Percentiles rank a stretch among this genome's conserved stretches.
Conservation (phyloP, 2,329 filamentous ascomycete genomes). For the Fusarium stilboides region DNA sequence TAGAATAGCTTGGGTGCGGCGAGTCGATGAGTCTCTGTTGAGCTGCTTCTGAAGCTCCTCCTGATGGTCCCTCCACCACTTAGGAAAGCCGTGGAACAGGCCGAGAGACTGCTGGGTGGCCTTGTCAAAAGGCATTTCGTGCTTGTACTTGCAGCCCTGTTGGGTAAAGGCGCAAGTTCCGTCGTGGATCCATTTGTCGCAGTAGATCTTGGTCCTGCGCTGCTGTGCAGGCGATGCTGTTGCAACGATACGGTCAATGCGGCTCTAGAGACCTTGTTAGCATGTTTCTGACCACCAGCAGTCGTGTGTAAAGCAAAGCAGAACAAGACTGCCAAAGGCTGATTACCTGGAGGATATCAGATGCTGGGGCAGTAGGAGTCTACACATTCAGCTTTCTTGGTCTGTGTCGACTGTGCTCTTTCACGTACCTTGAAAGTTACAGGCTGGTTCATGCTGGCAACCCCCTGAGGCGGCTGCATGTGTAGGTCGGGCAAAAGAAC, state of each 20-base stretch:
- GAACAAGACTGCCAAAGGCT: constrained; percentile 3
- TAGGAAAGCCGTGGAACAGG: constrained; percentile 74
- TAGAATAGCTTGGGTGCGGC: constrained; percentile 3
- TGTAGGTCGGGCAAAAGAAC: constrained; percentile 62
- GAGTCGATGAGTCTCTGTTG: constrained; percentile 9
- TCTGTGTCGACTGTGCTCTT: constrained; percentile 9
- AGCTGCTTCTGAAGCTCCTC: constrained; percentile 58
- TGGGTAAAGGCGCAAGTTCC: constrained; percentile 89
- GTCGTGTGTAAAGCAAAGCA: neutral
- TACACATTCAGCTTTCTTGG: constrained; percentile 51
- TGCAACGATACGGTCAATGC: constrained; percentile 55
- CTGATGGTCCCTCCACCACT: constrained; percentile 72
- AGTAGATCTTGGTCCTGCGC: constrained; percentile 78
- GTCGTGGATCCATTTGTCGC: constrained; percentile 90
- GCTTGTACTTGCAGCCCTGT: constrained; percentile 90
- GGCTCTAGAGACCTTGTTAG: constrained; percentile 47
- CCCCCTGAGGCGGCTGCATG: constrained; percentile 56
- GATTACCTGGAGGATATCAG: constrained; percentile 56
- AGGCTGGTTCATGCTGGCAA: constrained; percentile 56
- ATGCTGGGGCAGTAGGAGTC: constrained; percentile 42
- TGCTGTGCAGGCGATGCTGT: constrained; percentile 54
- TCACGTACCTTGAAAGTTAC: constrained; percentile 59
- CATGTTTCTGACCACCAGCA: neutral
- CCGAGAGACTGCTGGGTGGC: constrained; percentile 78
- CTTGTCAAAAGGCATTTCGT: constrained; percentile 85